Evolutionary conservation across 2,329 filamentous ascomycete species (phyloP).

Genomic region (Alternaria consortialis): DNA sequence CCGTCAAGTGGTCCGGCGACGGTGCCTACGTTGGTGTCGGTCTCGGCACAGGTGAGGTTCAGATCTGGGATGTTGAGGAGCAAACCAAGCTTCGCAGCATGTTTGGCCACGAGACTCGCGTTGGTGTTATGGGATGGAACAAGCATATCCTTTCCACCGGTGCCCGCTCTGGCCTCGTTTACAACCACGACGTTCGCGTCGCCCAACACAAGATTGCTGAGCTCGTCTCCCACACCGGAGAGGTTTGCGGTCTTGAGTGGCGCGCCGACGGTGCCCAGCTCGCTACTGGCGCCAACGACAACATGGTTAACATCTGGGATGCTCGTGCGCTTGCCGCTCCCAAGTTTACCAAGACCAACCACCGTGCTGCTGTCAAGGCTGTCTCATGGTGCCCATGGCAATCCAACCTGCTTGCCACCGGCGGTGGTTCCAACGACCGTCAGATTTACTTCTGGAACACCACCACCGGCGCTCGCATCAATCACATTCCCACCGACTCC

Average conservation of each 20-base stretch:
- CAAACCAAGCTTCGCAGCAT: slow-evolving; percentile 96
- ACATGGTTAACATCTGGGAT: slow-evolving; percentile 99
- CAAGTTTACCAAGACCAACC: slow-evolving; percentile 99
- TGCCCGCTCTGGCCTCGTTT: slow-evolving; percentile 91
- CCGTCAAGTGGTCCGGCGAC: slow-evolving; percentile 98
- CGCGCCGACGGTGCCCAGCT: slow-evolving; percentile 95
- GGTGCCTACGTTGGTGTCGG: slow-evolving; percentile 96
- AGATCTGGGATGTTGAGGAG: slow-evolving; percentile 99
- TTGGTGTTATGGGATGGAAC: slow-evolving; percentile 98
- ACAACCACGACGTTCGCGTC: slow-evolving; percentile 98
- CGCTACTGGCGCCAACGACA: slow-evolving; percentile 97
- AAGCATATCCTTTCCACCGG: slow-evolving; percentile 97
- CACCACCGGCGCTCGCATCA: slow-evolving; percentile 94
- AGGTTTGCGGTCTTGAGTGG: slow-evolving; percentile 98
- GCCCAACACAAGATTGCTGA: slow-evolving; percentile 98
- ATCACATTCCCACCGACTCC: slow-evolving; percentile 98
- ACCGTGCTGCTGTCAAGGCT: slow-evolving; percentile 98
- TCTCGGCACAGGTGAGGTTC: slow-evolving; percentile 92
- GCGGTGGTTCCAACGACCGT: slow-evolving; percentile 93
- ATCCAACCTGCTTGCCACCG: slow-evolving; percentile 93
- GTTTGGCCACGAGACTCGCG: slow-evolving; percentile 95
- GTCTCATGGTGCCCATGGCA: slow-evolving; percentile 99
- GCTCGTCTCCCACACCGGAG: slow-evolving; percentile 94
- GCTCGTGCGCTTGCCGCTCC: slow-evolving; percentile 90
- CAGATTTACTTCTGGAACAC: slow-evolving; percentile 99